Evolutionary conservation across 495 filamentous ascomycete genomes (phyloP).

Genomic region (Penicillium turbatum): DNA sequence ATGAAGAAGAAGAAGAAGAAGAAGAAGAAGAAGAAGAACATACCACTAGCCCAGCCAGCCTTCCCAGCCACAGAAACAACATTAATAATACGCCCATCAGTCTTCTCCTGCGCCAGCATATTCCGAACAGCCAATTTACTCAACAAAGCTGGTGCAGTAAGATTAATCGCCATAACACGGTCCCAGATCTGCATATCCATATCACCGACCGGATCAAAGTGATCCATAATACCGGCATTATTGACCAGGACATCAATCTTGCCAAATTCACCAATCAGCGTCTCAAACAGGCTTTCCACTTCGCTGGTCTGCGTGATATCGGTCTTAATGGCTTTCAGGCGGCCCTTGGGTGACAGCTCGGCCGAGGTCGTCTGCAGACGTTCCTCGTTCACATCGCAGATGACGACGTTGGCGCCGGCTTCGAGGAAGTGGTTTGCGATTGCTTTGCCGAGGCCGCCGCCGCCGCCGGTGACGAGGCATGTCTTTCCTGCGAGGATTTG

Average conservation of each 20-base stretch:
- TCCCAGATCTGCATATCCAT: conserved; percentile 52
- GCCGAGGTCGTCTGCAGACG: conserved; percentile 35
- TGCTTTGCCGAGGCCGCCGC: conserved; percentile 43
- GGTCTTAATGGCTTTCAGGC: conserved; percentile 34
- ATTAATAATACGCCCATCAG: conserved; percentile 36
- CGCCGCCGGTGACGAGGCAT: conserved; percentile 40
- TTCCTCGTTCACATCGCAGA: conserved; percentile 40
- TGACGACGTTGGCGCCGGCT: conserved; percentile 39
- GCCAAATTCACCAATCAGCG: conserved; percentile 27
- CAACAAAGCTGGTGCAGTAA: conserved; percentile 53
- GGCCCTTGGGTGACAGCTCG: conserved; percentile 33
- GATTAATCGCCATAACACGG: conserved; percentile 53
- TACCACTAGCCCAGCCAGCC: conserved; percentile 33
- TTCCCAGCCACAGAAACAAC: conserved; percentile 36
- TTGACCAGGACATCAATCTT: conserved; percentile 42
- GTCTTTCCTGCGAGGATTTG: conserved; percentile 33
- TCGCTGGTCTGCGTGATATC: conserved; percentile 38
- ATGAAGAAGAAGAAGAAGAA: no score
- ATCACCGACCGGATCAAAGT: conserved; percentile 51
- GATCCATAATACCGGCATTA: conserved; percentile 53
- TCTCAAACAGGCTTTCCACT: conserved; percentile 35
- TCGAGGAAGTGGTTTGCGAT: conserved; percentile 34
- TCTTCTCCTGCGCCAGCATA: conserved; percentile 29
- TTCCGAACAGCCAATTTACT: conserved; percentile 51
- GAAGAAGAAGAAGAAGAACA: not conserved